Conservation (phyloP, 2,329 filamentous ascomycete genomes). For the Ilyonectria destructans region DNA sequence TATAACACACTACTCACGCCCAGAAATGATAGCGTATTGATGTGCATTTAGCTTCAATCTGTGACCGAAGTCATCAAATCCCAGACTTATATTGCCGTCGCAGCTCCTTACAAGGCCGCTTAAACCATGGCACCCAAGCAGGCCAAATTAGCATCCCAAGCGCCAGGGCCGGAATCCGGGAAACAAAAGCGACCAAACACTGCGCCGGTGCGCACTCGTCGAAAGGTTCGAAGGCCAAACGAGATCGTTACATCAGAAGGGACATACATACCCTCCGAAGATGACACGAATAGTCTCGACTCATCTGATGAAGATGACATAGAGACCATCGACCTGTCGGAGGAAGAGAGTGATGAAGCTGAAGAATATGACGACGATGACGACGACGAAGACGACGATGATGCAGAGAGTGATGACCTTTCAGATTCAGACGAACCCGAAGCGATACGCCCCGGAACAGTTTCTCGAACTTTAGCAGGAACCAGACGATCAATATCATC, state of each 20-base stretch:
- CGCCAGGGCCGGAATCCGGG: background rate
- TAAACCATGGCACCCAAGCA: conserved; percentile 16
- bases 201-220: background rate
- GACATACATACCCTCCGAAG: conserved; percentile 21
- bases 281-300: conserved; percentile 12
- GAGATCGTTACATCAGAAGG: conserved; percentile 29
- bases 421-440: conserved; percentile 35
- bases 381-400: background rate
- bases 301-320: conserved; percentile 29
- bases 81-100: conserved; percentile 1
- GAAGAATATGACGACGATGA: conserved; percentile 14
- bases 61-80: conserved; percentile 1
- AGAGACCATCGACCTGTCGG: conserved; percentile 10
- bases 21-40: background rate
- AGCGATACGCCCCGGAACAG: background rate
- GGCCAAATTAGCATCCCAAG: background rate
- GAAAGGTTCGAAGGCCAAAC: conserved; percentile 19
- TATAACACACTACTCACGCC: conserved; percentile 19
- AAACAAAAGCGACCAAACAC: background rate
- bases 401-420: conserved; percentile 42
- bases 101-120: background rate
- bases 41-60: conserved; percentile 4
- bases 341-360: conserved; percentile 11
- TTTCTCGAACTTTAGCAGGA: background rate
- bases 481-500: conserved; percentile 31